Evolutionary conservation across 441 rosid genomes (phyloP).

Genomic region (Raphanus hybrid): DNA sequence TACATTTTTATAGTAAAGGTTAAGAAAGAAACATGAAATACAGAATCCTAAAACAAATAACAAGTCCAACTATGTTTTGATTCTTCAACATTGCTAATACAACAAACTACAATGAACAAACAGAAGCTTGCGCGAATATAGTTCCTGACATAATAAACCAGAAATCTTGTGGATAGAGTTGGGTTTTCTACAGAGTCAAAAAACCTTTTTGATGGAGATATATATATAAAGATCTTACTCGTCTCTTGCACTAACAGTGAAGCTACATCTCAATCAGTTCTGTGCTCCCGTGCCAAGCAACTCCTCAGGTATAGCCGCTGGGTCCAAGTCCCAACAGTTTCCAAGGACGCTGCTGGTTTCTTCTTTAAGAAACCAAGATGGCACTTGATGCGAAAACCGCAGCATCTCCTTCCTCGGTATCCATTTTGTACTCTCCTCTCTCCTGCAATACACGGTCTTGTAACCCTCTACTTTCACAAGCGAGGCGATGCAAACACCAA

Average conservation of each 20-base stretch:
- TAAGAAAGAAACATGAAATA: slow-evolving; percentile 3
- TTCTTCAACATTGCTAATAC: slow-evolving; percentile 39
- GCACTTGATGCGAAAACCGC: slow-evolving; percentile 88
- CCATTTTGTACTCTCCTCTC: slow-evolving; percentile 63
- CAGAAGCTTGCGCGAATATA: slow-evolving; percentile 50
- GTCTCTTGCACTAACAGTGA: slow-evolving; percentile 44
- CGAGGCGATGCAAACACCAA: slow-evolving; percentile 79
- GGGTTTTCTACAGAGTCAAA: slow-evolving; percentile 46
- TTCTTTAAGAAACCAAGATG: slow-evolving; percentile 84
- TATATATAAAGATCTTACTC: slow-evolving; percentile 35
- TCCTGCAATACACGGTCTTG: slow-evolving; percentile 89
- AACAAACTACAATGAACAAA: slow-evolving; percentile 36
- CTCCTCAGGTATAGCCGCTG: slow-evolving; percentile 95
- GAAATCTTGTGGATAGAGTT: slow-evolving; percentile 57
- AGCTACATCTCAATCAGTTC: slow-evolving; percentile 44
- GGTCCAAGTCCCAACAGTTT: slow-evolving; percentile 91
- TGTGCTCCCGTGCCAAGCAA: slow-evolving; percentile 61
- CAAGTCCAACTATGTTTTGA: slow-evolving; percentile 31
- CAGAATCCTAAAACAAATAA: slow-evolving; percentile 14
- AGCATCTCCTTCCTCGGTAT: slow-evolving; percentile 91
- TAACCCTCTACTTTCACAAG: slow-evolving; percentile 74
- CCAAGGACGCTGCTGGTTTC: slow-evolving; percentile 60
- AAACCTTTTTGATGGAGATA: slow-evolving; percentile 23
- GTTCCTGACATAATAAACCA: slow-evolving; percentile 74
- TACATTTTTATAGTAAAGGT: slow-evolving; percentile 18